Evolutionary conservation across 108 stramenopile species (phyloP), one percentile per base, ranked within the genome.

Genomic region (Cyclostephanos invisitatus): DNA sequence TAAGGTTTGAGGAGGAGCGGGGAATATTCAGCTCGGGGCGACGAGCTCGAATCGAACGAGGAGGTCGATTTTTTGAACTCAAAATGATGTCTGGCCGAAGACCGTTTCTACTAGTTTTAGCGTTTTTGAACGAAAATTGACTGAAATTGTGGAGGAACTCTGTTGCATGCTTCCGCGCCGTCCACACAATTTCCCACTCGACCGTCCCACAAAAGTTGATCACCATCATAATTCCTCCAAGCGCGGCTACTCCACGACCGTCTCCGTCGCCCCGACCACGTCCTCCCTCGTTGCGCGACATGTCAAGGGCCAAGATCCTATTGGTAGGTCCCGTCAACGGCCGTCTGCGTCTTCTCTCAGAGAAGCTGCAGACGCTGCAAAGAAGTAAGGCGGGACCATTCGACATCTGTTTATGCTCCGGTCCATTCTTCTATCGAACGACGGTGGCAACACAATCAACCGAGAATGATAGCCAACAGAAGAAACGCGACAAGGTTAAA

Each of bases 381-480:
- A 60, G 64, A 12, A 87, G 87, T 75, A 91, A 91, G 70, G 93
- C 93, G 0, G 93, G 93, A 15, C 93, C 93, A 2, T 94, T 94
- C 64, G 90, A 94, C 66, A 78, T 79, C 57, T 89, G 87, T 47
- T 81, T 94, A 48, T 84, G 87, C 53, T 85, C 88, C 40, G 93
- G 90, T 54, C 68, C 81, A n/a, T 81, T 83, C 64, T 89, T 75
- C 46, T 35, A 17, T 59, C 49, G 36, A 53, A 47, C 38, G 36
- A 47, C 38, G 29, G 6, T 53, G 28, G 15, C 28, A 38, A 49
- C 21, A 32, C 42, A 48, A 54, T 55, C 32, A 29, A 47, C 9
- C 32, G 27, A 70, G 5, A 46, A n/a, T 24, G 63, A 63, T 5
- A 15, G 11, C 29, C 27, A 27, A 44, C 44, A 48, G 22, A 27